Base-by-base conservation (phyloP, 768 basidiomycete species). In the Mycena capillaripes region DNA sequence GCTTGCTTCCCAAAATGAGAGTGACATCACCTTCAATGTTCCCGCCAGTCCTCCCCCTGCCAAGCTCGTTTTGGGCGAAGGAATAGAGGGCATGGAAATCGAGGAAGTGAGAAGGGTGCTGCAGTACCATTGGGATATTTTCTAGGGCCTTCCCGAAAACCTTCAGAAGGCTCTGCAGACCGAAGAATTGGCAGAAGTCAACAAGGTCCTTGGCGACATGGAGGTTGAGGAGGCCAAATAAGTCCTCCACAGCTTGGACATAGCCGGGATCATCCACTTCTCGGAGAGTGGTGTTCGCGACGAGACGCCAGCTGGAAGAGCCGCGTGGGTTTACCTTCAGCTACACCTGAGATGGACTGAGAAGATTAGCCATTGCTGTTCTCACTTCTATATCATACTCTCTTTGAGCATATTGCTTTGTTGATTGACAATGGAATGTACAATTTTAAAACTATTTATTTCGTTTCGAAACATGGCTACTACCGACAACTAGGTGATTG, bases 31-130 rank as follows among this genome's bases (percentile, higher is more conserved):
- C 2, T 99, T 99, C 89, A 97, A 97, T 80, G 92, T 99, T 12
- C 98, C 98, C 3, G 94, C 96, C 44, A 97, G 98, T 0, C 97
- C 97, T 6, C 97, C 98, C 3, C 97, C 98, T 0, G 95, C 92
- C 62, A 83, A 95, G 64, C 85, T 99, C 69, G 84, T 88, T 53
- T 89, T 98, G 29, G 97, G 98, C 78, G 97, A 97, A n/a, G 95
- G 93, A 0, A 91, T 91, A 32, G 95, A 98, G 80, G 83, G 76
- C 52, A 81, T 98, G 76, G 92, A 98, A 77, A 79, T 96, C 60
- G 95, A 95, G 75, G 91, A 97, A 77, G 97, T 98, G 46, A 88
- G 94, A 68, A 91, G 90, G 79, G 96, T 93, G 69, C 83, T 99
- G 76, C 92, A 96, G 83, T 88, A 92, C 81, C 90, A 95, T 53